phyloP scores from a whole-genome alignment of 192 early-diverging fungal species.

The Backusella westeae region DNA sequence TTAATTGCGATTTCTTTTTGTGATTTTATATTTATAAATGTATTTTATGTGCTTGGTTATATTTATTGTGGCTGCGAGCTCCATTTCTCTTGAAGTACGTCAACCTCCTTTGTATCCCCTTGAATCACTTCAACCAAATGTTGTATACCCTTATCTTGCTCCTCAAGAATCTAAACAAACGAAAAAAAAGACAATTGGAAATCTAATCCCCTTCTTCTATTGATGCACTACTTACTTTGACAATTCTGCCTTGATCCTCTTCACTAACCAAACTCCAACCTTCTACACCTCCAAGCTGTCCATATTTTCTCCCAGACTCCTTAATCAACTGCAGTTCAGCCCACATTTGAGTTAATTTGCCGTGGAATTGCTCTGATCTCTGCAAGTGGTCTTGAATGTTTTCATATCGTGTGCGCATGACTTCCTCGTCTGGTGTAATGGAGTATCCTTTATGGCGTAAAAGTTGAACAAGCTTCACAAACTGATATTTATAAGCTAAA shows the following conservation, averaged over 20 bases:
- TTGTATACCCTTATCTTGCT: conserved; percentile 30
- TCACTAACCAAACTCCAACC: conserved; percentile 17
- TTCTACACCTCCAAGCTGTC: conserved; percentile 16
- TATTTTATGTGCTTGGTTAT: neutral
- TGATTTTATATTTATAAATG: neutral
- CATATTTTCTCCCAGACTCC: conserved; percentile 44
- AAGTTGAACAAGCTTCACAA: conserved; percentile 62
- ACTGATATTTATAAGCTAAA: neutral
- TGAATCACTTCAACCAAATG: conserved; percentile 30
- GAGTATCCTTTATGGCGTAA: conserved; percentile 78
- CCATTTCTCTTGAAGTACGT: neutral
- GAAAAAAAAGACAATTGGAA: neutral
- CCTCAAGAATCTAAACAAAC: conserved; percentile 24
- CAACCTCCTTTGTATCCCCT: conserved; percentile 20
- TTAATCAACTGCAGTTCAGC: conserved; percentile 75
- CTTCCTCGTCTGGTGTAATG: conserved; percentile 82
- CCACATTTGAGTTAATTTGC: conserved; percentile 81
- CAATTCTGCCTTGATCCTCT: conserved; percentile 11
- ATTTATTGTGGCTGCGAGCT: neutral
- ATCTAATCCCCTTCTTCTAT: neutral
- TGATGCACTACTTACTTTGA: conserved; percentile 24
- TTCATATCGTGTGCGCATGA: conserved; percentile 70
- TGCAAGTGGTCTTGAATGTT: conserved; percentile 70
- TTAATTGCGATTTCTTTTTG: neutral
- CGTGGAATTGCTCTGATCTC: conserved; percentile 76